These are phyloP conservation scores for Alternaria sp. DNA, from an alignment of 2,329 filamentous ascomycete genomes.

Conservation along the genomic window DNA sequence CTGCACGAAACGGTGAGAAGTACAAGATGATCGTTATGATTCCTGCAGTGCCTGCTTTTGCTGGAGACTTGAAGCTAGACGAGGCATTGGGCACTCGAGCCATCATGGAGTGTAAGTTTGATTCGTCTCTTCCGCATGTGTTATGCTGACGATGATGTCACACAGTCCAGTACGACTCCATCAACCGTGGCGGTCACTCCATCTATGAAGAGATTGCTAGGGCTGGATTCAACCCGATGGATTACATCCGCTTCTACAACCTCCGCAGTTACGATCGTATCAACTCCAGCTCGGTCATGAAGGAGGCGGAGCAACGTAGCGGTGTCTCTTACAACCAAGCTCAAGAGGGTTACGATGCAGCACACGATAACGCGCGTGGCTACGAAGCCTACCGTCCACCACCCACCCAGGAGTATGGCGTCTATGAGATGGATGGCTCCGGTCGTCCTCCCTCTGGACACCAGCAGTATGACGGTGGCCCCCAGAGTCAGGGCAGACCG, in stretches of 20 bases:
- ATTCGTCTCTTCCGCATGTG: background rate
- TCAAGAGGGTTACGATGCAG: conserved; percentile 67
- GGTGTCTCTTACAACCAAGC: conserved; percentile 74
- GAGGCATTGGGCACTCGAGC: conserved; percentile 77
- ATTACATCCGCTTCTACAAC: conserved; percentile 86
- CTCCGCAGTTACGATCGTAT: conserved; percentile 84
- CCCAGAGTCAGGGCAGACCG: conserved; percentile 30
- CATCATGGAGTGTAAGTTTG: conserved; percentile 70
- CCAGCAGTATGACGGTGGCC: conserved; percentile 27
- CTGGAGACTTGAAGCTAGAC: conserved; percentile 77
- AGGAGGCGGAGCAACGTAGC: conserved; percentile 64
- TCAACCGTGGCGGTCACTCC: conserved; percentile 76
- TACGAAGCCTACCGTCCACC: conserved; percentile 44
- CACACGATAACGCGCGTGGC: conserved; percentile 50
- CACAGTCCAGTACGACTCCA: conserved; percentile 74
- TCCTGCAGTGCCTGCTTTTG: conserved; percentile 81
- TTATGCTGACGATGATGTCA: background rate
- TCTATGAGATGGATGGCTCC: conserved; percentile 41
- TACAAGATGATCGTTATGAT: conserved; percentile 81
- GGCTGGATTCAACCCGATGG: conserved; percentile 71
- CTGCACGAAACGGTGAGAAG: conserved; percentile 67
- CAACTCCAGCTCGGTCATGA: conserved; percentile 71
- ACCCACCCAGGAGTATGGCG: conserved; percentile 47
- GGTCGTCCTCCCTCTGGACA: conserved; percentile 21
- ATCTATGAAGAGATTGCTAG: conserved; percentile 75